Percentiles rank a stretch among this genome's conserved stretches.
phyloP scores from a whole-genome alignment of 2,329 filamentous ascomycete genomes.

The Colletotrichum spinosum region DNA sequence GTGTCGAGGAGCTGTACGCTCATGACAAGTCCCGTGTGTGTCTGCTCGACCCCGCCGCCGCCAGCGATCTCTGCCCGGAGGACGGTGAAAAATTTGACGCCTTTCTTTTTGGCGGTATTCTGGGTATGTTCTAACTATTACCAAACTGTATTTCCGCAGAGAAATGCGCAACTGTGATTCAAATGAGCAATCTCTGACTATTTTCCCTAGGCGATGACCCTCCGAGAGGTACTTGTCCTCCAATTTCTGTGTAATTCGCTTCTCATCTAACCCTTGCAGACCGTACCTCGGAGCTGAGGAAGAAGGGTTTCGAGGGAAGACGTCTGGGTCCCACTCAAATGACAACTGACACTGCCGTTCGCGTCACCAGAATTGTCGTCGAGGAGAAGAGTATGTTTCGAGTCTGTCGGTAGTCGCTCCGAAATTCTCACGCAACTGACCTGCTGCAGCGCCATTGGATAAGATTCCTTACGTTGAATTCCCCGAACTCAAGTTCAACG shows the following conservation, averaged over 20 bases:
- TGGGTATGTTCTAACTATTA: constrained; percentile 69
- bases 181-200: constrained; percentile 20
- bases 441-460: constrained; percentile 74
- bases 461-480: constrained; percentile 87
- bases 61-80: constrained; percentile 82
- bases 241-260: constrained; percentile 16
- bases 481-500: constrained; percentile 89
- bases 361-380: constrained; percentile 90
- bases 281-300: constrained; percentile 92
- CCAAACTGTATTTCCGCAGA: too few species aligned
- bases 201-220: constrained; percentile 82
- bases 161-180: too few species aligned
- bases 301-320: constrained; percentile 90
- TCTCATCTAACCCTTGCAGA: constrained; percentile 64
- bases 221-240: constrained; percentile 76
- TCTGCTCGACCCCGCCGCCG: constrained; percentile 87
- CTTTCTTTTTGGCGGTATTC: constrained; percentile 95
- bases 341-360: constrained; percentile 97
- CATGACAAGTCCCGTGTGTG: constrained; percentile 82
- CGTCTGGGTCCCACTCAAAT: constrained; percentile 93
- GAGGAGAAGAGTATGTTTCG: constrained; percentile 78
- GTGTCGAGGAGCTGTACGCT: constrained; percentile 86
- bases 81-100: constrained; percentile 88
- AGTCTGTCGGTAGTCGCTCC: background rate
- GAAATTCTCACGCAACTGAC: constrained; percentile 13